Base-by-base conservation (phyloP, 257 asterid genomes). In the Solanum chilense region DNA sequence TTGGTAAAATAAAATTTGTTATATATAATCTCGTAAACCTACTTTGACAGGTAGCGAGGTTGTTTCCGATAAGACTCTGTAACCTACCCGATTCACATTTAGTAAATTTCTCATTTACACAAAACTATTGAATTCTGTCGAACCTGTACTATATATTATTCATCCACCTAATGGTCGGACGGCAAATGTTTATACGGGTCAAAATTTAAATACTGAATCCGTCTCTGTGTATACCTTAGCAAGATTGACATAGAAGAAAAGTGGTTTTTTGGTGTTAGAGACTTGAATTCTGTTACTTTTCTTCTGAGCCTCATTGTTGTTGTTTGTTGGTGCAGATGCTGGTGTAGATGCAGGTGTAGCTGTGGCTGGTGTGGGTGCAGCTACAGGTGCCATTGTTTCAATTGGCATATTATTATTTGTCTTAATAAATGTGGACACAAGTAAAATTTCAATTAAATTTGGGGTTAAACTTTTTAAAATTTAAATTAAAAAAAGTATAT, bases 231-330 rank as follows among this genome's bases (percentile, higher is more conserved):
- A 9, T 37, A 93, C 95, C 93, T 93, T 93, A 2, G 95, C 94
- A 80, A 93, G 94, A 83, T 93, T 93, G 89, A 93, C 95, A 56
- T 93, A 93, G 90, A 92, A 93, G 89, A 93, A 93, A 87, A 93
- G 93, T 13, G 95, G 95, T 78, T 93, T 92, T 91, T 93, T 93
- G 21, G 94, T 93, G 68, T 93, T 92, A 68, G 95, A 93, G 8
- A 93, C 94, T 86, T 92, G 95, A 89, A 93, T 93, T 86, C 93
- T 91, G 77, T 93, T 93, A 52, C 85, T 81, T 91, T 91, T 91
- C 90, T 85, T 93, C 78, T 80, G 90, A 14, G 90, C 90, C 9
- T 90, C 91, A 73, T 12, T 80, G 49, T 70, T 88, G 49, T 71
- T 37, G 73, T 86, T 90, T 70, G 52, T 62, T 69, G 86, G 7